Percentiles rank a stretch among this genome's conserved stretches.
phyloP scores from a whole-genome alignment of 345 rosid species.

The Populus euphratica region DNA sequence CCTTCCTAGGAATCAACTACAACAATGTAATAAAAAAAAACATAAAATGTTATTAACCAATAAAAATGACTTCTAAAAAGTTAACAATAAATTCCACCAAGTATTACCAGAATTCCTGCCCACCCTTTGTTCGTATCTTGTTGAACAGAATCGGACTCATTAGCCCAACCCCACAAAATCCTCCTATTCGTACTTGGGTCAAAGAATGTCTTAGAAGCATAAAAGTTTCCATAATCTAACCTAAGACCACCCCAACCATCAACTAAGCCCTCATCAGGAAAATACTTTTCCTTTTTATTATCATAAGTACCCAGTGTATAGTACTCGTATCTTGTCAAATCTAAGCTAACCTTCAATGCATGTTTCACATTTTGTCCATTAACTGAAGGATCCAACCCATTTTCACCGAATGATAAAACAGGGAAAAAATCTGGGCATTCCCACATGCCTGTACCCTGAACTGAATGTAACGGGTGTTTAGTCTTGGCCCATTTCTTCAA shows the following conservation, averaged over 20 bases:
- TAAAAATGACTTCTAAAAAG: neutral
- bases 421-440: constrained; percentile 94
- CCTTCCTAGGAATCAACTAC: constrained; percentile 59
- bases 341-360: constrained; percentile 72
- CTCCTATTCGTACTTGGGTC: constrained; percentile 49
- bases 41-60: neutral
- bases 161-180: constrained; percentile 79
- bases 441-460: constrained; percentile 59
- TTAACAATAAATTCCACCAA: neutral
- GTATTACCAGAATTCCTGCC: constrained; percentile 76
- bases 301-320: constrained; percentile 64
- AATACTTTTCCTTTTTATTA: constrained; percentile 38
- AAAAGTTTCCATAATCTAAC: constrained; percentile 72
- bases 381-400: constrained; percentile 49
- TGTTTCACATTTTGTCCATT: constrained; percentile 35
- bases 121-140: constrained; percentile 58
- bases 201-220: constrained; percentile 86
- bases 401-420: constrained; percentile 30
- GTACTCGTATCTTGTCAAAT: constrained; percentile 64
- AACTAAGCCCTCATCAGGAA: constrained; percentile 44
- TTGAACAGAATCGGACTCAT: constrained; percentile 52
- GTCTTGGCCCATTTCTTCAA: constrained; percentile 65
- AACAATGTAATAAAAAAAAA: neutral
- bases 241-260: constrained; percentile 82
- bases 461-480: constrained; percentile 60